Evolutionary conservation across 805 yeast genomes (phyloP), one percentile per base, ranked within the genome.

Genomic region (Zygotorulaspora sp.): DNA sequence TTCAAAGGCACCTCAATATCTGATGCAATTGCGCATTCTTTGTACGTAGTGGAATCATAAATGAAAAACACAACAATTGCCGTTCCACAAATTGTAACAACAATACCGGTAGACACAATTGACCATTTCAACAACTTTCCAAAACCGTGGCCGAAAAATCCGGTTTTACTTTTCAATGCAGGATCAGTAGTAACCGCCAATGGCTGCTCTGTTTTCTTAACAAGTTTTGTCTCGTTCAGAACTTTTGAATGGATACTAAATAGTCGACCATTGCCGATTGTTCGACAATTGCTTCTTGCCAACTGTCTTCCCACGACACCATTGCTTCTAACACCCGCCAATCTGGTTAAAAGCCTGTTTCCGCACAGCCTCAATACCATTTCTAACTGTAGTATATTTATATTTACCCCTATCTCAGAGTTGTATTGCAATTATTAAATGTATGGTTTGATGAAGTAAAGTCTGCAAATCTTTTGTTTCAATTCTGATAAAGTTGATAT

Each of bases 1-100:
- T 67, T 61, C 14, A 63, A 57, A 8, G 81, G 74, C 11, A 80
- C 75, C 12, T 63, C 61, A 32, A 79, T 63, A 31, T 67, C 65
- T 6, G 65, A 71, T 25, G 68, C 63, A 19, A 61, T 44, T 16
- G 62, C 68, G 9, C 63, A 63, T 21, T 70, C 67, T 16, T 58
- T 44, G 52, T 80, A 80, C n/a, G 87, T 80, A 10, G 81, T 75
- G 17, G 78, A 67, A 61, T 80, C 87, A 49, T 80, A 80, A 34
- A 77, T 50, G 58, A 80, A 78, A 61, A 80, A 76, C 1, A 68
- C 74, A 3, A 64, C 60, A 12, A 80, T 32, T 1, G 72, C 54
- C 3, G 63, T 44, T 4, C 63, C 58, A 19, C 74, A 47, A 1
- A 76, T 61, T 0, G 72, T 62, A 13, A 71, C 66, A 7, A 75